Evolutionary conservation across 495 filamentous ascomycete genomes (phyloP).

Genomic region (Apodospora peruviana): DNA sequence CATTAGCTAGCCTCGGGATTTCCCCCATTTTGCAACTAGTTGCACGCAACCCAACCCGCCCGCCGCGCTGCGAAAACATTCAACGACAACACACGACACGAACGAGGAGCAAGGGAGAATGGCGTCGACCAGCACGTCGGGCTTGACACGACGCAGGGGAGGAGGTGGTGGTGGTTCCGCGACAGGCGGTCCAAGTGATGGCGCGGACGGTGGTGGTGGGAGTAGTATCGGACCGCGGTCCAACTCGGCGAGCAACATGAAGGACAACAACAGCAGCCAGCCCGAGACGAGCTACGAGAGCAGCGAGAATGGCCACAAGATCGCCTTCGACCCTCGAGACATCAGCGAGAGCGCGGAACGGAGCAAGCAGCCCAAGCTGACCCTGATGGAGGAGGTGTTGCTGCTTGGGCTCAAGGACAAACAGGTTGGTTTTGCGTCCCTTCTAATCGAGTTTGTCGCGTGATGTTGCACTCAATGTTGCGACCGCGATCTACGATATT

Average conservation of each 20-base stretch:
- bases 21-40: no score
- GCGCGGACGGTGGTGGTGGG: conserved; percentile 10
- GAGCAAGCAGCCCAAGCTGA: conserved; percentile 96
- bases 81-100: no score
- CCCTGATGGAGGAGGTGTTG: conserved; percentile 96
- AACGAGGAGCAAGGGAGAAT: no score
- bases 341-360: conserved; percentile 95
- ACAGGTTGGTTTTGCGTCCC: conserved; percentile 48
- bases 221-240: conserved; percentile 30
- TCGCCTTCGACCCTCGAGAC: conserved; percentile 94
- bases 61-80: no score
- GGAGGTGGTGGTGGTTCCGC: conserved; percentile 23
- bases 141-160: conserved; percentile 31
- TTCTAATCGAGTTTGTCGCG: background rate
- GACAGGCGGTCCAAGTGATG: no score
- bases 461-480: background rate
- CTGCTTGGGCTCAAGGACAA: conserved; percentile 96
- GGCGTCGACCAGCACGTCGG: conserved; percentile 27
- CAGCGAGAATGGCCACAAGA: conserved; percentile 96
- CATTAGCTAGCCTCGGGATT: no score
- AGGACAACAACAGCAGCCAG: conserved; percentile 60
- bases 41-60: background rate
- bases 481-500: no score
- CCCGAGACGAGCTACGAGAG: conserved; percentile 90
- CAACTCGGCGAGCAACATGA: conserved; percentile 33